Percentiles rank a stretch among this genome's conserved stretches.
These are phyloP conservation scores for Beauveria asiatica DNA, from an alignment of 2,329 filamentous ascomycete species.

Conservation along the genomic window DNA sequence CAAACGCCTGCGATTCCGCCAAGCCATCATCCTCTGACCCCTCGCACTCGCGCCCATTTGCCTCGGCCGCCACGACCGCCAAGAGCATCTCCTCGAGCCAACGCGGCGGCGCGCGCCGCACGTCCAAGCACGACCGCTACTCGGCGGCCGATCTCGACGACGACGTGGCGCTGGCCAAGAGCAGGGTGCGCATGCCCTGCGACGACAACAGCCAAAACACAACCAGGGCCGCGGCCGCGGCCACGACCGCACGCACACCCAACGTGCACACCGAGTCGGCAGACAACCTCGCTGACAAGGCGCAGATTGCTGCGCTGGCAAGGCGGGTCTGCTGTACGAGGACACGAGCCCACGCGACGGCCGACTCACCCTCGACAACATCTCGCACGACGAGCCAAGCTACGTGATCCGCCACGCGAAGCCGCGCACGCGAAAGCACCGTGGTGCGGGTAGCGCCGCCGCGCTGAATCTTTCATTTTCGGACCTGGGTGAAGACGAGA, in stretches of 20 bases:
- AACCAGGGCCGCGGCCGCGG: background rate
- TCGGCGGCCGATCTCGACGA: background rate
- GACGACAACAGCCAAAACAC: background rate
- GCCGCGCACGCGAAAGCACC: background rate
- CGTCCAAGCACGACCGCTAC: background rate
- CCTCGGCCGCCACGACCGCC: background rate
- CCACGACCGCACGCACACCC: background rate
- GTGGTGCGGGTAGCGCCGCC: background rate
- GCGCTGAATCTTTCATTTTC: background rate
- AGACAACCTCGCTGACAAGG: background rate
- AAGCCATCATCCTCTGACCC: background rate
- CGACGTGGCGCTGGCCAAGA: constrained; percentile 2
- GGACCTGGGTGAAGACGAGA: constrained; percentile 3
- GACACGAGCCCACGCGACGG: background rate
- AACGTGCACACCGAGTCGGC: background rate
- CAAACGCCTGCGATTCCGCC: background rate
- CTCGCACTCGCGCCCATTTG: background rate
- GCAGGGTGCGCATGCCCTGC: background rate
- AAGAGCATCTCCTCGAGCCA: background rate
- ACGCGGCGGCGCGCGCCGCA: background rate
- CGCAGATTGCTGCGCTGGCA: background rate
- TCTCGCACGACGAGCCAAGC: constrained; percentile 1
- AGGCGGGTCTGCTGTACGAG: background rate
- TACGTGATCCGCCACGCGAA: constrained; percentile 2
- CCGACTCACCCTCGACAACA: background rate